phyloP scores from a whole-genome alignment of 139 green algal species.

The Tetradesmus obliquus region DNA sequence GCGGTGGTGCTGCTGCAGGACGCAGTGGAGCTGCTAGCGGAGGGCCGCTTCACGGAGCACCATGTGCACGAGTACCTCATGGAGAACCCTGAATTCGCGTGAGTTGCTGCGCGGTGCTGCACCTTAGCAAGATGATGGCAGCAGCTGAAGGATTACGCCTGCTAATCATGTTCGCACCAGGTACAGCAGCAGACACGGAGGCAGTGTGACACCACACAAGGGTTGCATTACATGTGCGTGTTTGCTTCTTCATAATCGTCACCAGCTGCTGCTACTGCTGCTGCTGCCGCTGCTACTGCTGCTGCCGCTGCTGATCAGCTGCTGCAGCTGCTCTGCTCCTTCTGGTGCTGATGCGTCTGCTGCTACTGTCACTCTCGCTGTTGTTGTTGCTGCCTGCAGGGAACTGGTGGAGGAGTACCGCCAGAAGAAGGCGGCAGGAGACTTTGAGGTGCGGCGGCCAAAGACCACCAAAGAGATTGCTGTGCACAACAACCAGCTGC shows the following conservation, averaged over 20 bases:
- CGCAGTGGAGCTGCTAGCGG: neutral
- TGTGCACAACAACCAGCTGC: neutral
- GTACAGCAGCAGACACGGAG: neutral
- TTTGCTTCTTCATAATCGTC: too few species aligned
- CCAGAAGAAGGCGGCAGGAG: too few species aligned
- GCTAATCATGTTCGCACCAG: neutral
- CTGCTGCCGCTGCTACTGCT: neutral
- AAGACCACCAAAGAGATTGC: neutral
- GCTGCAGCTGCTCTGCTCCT: too few species aligned
- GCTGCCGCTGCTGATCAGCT: too few species aligned
- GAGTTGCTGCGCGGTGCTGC: neutral
- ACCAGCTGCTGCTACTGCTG: neutral
- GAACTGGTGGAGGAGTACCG: neutral
- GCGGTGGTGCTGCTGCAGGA: constrained; percentile 32
- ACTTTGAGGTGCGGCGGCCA: too few species aligned
- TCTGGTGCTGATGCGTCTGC: too few species aligned
- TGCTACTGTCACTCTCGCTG: too few species aligned
- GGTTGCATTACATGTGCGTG: too few species aligned
- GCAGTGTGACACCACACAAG: too few species aligned
- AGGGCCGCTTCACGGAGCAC: neutral
- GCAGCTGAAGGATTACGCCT: neutral
- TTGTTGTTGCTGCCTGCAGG: neutral
- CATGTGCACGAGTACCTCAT: neutral
- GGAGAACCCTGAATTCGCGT: constrained; percentile 7
- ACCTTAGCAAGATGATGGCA: too few species aligned